Conservation (phyloP, 2,329 filamentous ascomycete genomes). For the Colletotrichum sp. region DNA sequence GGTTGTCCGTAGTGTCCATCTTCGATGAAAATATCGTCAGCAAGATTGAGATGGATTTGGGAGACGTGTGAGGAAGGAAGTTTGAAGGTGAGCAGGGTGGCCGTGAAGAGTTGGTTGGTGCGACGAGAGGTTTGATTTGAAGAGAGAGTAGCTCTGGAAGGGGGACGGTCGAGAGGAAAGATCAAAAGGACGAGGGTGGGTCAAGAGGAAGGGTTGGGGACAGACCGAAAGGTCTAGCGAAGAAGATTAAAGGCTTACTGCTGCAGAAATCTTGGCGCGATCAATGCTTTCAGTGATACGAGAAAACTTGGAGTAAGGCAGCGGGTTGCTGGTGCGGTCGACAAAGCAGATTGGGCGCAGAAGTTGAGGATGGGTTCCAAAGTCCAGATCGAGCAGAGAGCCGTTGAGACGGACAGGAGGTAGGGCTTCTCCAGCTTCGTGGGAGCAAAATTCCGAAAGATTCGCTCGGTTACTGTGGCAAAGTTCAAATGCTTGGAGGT, state of each 20-base stretch:
- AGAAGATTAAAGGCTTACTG: not conserved
- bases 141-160: not conserved
- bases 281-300: no score
- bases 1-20: no score
- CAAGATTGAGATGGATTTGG: not conserved
- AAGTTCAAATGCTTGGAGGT: not conserved
- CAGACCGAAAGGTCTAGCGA: not conserved
- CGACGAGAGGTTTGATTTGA: not conserved
- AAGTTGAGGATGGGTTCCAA: no score
- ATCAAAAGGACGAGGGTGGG: not conserved
- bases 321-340: no score
- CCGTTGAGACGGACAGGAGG: no score
- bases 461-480: not conserved
- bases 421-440: not conserved
- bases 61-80: not conserved
- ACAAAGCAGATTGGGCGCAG: no score
- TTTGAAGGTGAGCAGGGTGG: not conserved
- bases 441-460: no score
- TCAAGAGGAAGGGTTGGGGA: not conserved
- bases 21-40: not conserved
- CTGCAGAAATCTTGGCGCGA: not conserved
- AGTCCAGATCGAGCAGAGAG: no score
- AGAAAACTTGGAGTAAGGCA: no score
- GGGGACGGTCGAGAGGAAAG: not conserved
- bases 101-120: not conserved